phyloP scores from a whole-genome alignment of 1,284 basidiomycete species.

The Malassezia furfur region DNA sequence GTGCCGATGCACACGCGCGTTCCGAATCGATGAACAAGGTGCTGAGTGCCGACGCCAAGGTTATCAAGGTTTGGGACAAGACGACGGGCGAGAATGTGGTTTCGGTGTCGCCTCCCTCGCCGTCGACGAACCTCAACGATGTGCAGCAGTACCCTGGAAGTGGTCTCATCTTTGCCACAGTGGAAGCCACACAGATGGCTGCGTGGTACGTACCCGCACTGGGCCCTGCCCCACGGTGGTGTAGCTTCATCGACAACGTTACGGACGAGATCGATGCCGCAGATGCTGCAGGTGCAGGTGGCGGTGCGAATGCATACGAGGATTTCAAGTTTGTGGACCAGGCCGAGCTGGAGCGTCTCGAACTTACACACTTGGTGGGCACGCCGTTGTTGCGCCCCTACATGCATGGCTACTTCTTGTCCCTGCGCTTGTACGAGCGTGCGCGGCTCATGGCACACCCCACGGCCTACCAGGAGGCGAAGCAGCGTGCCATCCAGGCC shows the following conservation, averaged over 20 bases:
- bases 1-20: constrained; percentile 64
- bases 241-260: constrained; percentile 90
- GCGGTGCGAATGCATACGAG: constrained; percentile 60
- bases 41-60: constrained; percentile 42
- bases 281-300: constrained; percentile 54
- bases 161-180: constrained; percentile 41
- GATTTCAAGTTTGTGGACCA: constrained; percentile 97
- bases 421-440: constrained; percentile 87
- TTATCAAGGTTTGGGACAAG: constrained; percentile 58
- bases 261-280: constrained; percentile 72
- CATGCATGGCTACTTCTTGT: constrained; percentile 99
- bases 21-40: constrained; percentile 40
- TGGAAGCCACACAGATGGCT: constrained; percentile 44
- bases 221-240: constrained; percentile 93
- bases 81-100: constrained; percentile 67
- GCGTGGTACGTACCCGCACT: constrained; percentile 76
- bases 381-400: constrained; percentile 92
- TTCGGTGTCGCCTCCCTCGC: constrained; percentile 78
- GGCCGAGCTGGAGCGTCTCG: constrained; percentile 62
- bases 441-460: constrained; percentile 92
- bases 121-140: constrained; percentile 62
- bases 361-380: constrained; percentile 82
- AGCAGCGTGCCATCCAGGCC: constrained; percentile 73
- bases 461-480: constrained; percentile 85
- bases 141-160: constrained; percentile 44